Percentiles rank a stretch among this genome's conserved stretches.
Evolutionary conservation across 257 asterid species (phyloP).

Genomic region (Linderniella brevidens): DNA sequence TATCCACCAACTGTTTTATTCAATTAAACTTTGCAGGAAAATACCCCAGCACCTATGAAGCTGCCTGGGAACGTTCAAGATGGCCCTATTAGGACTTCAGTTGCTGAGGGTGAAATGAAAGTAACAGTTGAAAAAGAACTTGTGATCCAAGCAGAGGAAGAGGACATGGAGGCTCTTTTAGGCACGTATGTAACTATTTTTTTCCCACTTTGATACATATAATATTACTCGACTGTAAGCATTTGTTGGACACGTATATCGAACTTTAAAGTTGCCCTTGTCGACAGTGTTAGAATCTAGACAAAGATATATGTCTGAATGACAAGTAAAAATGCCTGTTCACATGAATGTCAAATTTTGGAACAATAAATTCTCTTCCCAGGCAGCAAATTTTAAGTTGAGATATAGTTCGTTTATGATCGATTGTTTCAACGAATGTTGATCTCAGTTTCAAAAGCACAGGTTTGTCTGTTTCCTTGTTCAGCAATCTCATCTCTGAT

Average conservation of each 20-base stretch:
- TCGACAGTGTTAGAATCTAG: not conserved
- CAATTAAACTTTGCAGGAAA: constrained; percentile 33
- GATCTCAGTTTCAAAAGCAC: too few species aligned
- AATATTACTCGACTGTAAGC: constrained; percentile 8
- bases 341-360: too few species aligned
- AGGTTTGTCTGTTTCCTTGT: too few species aligned
- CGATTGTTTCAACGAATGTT: too few species aligned
- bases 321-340: too few species aligned
- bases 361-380: too few species aligned
- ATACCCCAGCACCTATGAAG: constrained; percentile 42
- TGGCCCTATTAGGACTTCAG: constrained; percentile 33
- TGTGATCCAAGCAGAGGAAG: constrained; percentile 96
- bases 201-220: constrained; percentile 8
- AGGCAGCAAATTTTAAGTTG: too few species aligned
- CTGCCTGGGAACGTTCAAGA: constrained; percentile 38
- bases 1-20: not conserved
- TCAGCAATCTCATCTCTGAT: too few species aligned
- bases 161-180: constrained; percentile 98
- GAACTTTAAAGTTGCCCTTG: too few species aligned
- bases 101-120: constrained; percentile 47
- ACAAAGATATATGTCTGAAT: too few species aligned
- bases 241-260: not conserved
- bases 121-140: constrained; percentile 97
- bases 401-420: too few species aligned
- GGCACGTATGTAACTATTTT: constrained; percentile 65